Percentiles rank a stretch among this genome's conserved stretches.
phyloP scores from a whole-genome alignment of 2,329 filamentous ascomycete genomes.

The Monilinia polystroma region DNA sequence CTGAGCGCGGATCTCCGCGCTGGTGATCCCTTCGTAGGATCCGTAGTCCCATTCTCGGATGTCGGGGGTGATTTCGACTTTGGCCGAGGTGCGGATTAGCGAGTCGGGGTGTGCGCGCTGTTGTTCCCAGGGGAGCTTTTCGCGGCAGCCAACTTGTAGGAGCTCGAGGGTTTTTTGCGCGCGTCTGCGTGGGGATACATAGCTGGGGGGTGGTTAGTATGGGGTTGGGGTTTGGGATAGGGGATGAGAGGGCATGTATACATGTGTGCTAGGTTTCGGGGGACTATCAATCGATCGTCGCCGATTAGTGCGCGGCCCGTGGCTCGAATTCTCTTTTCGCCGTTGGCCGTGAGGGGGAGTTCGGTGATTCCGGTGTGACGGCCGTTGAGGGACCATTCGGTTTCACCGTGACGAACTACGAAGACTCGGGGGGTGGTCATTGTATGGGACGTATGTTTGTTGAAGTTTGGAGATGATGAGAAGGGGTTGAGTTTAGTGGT shows the following conservation, averaged over 20 bases:
- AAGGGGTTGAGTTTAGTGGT: no score
- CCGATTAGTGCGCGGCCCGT: slow-evolving; percentile 85
- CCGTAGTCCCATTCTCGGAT: slow-evolving; percentile 78
- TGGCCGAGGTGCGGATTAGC: slow-evolving; percentile 53
- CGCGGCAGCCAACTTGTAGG: slow-evolving; percentile 69
- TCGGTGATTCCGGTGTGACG: slow-evolving; percentile 84
- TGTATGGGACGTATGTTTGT: not conserved
- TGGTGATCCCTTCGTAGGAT: slow-evolving; percentile 80
- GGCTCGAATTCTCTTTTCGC: slow-evolving; percentile 70
- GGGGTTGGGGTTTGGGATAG: not conserved
- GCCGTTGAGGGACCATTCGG: slow-evolving; percentile 88
- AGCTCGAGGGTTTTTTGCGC: slow-evolving; percentile 90
- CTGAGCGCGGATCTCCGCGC: slow-evolving; percentile 57
- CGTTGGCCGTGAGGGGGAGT: slow-evolving; percentile 78
- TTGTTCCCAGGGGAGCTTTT: slow-evolving; percentile 67
- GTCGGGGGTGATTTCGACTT: slow-evolving; percentile 66
- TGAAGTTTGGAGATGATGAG: no score
- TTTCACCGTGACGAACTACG: slow-evolving; percentile 87
- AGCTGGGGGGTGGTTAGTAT: slow-evolving; percentile 47
- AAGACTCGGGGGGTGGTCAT: slow-evolving; percentile 68
- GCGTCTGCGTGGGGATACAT: slow-evolving; percentile 81
- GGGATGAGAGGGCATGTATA: slow-evolving; percentile 44
- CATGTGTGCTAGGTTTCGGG: slow-evolving; percentile 79
- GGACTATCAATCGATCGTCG: slow-evolving; percentile 79
- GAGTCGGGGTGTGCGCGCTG: slow-evolving; percentile 41